Evolutionary conservation across 805 yeast genomes (phyloP).

Genomic region (Huiozyma sinensis): DNA sequence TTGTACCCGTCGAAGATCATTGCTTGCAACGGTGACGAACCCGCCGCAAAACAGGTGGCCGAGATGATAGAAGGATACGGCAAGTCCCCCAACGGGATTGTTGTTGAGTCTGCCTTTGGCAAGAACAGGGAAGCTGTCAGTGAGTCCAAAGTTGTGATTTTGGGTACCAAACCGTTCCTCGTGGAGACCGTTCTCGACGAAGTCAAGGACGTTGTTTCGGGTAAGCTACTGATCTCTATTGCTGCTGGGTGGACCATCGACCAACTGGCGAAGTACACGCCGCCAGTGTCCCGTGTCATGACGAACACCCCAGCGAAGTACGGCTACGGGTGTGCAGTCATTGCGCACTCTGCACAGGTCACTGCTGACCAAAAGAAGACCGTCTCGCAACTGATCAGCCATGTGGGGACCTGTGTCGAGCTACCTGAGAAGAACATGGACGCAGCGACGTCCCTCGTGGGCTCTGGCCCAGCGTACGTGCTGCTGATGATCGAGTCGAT

Average conservation of each 20-base stretch:
- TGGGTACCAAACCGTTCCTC: constrained; percentile 85
- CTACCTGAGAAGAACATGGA: constrained; percentile 91
- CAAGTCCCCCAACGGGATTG: constrained; percentile 31
- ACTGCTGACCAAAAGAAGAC: constrained; percentile 28
- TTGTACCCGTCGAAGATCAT: constrained; percentile 60
- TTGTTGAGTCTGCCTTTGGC: constrained; percentile 43
- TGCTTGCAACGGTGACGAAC: constrained; percentile 50
- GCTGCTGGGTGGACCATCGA: constrained; percentile 89
- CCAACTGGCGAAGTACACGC: constrained; percentile 44
- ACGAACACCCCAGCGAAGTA: constrained; percentile 93
- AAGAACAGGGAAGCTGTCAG: constrained; percentile 50
- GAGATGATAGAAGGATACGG: constrained; percentile 39
- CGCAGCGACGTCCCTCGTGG: constrained; percentile 89
- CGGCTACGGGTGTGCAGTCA: constrained; percentile 89
- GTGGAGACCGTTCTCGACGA: constrained; percentile 49
- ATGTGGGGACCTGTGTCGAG: constrained; percentile 52
- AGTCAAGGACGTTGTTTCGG: constrained; percentile 37
- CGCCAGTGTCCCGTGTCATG: constrained; percentile 79
- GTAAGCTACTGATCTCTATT: constrained; percentile 61
- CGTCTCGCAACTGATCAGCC: constrained; percentile 38
- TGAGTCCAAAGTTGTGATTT: constrained; percentile 56
- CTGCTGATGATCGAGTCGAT: constrained; percentile 81
- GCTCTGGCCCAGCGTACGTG: constrained; percentile 95
- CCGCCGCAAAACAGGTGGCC: constrained; percentile 40
- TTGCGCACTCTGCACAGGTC: constrained; percentile 56